phyloP scores from a whole-genome alignment of 1,284 basidiomycete genomes.

The Ceratobasidium sp. region DNA sequence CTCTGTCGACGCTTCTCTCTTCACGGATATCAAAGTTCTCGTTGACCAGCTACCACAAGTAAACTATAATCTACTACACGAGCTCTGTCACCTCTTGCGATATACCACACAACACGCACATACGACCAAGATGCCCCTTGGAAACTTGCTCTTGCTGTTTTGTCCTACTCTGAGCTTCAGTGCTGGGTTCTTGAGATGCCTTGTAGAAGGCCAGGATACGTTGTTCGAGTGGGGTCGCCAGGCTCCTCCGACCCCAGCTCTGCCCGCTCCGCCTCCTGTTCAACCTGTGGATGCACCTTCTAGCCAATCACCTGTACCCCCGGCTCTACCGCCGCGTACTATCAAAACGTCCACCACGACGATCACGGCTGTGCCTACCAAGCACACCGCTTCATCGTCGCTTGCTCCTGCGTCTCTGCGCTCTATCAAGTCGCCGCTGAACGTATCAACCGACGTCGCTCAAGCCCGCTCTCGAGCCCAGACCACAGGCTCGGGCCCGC shows the following conservation, averaged over 20 bases:
- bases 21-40: constrained; percentile 56
- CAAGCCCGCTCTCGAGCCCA: constrained; percentile 12
- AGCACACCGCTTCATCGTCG: constrained; percentile 29
- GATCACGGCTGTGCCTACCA: background rate
- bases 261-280: background rate
- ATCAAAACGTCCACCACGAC: background rate
- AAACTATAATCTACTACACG: constrained; percentile 79
- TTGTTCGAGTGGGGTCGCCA: constrained; percentile 36
- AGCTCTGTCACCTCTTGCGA: constrained; percentile 78
- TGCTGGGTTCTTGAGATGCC: constrained; percentile 76
- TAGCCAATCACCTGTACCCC: background rate
- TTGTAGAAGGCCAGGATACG: constrained; percentile 73
- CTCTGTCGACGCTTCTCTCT: constrained; percentile 20
- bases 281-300: background rate
- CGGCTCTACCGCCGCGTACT: constrained; percentile 13
- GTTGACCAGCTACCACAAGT: constrained; percentile 76
- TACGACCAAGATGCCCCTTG: constrained; percentile 87
- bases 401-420: constrained; percentile 27
- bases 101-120: constrained; percentile 72
- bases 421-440: constrained; percentile 37
- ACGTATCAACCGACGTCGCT: constrained; percentile 8
- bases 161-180: constrained; percentile 85
- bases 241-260: background rate
- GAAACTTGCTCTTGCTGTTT: constrained; percentile 83
- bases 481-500: constrained; percentile 17